Evolutionary conservation across 148 eudicot genomes (phyloP).

Genomic region (Silene latifolia): DNA sequence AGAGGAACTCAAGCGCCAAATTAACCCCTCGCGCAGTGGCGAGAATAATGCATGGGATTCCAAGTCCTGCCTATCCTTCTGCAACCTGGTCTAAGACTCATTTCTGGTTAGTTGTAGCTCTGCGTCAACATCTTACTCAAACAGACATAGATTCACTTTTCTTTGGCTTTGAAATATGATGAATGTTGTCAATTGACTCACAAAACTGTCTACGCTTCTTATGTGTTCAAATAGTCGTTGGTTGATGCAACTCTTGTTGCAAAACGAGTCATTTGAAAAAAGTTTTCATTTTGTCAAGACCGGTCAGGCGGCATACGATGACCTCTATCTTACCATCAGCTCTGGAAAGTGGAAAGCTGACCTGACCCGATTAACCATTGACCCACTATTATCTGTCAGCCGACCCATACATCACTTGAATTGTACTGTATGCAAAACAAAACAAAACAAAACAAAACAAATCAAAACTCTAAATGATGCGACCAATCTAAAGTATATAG

Average conservation of each 20-base stretch:
- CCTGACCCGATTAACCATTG: too few relatives aligned
- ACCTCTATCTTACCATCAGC: too few relatives aligned
- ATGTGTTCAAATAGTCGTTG: not conserved
- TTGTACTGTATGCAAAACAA: too few relatives aligned
- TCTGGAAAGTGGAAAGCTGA: too few relatives aligned
- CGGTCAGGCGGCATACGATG: too few relatives aligned
- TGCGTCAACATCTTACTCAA: not conserved
- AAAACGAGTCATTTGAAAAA: not conserved
- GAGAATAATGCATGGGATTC: conserved; percentile 89
- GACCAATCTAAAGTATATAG: too few relatives aligned
- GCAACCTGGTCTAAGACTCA: conserved; percentile 85
- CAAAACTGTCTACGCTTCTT: not conserved
- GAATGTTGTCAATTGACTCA: not conserved
- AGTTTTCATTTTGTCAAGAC: too few relatives aligned
- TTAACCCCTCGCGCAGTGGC: conserved; percentile 95
- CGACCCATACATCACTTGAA: too few relatives aligned
- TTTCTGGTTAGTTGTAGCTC: conserved; percentile 61
- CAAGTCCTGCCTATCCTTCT: conserved; percentile 95
- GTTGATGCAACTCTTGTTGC: not conserved
- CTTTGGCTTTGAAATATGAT: not conserved
- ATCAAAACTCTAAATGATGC: too few relatives aligned
- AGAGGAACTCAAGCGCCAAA: conserved; percentile 72
- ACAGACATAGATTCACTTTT: not conserved
- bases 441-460: too few relatives aligned
- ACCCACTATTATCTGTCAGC: too few relatives aligned